phyloP scores from a whole-genome alignment of 2,329 filamentous ascomycete species.

The Colletotrichum sojae region DNA sequence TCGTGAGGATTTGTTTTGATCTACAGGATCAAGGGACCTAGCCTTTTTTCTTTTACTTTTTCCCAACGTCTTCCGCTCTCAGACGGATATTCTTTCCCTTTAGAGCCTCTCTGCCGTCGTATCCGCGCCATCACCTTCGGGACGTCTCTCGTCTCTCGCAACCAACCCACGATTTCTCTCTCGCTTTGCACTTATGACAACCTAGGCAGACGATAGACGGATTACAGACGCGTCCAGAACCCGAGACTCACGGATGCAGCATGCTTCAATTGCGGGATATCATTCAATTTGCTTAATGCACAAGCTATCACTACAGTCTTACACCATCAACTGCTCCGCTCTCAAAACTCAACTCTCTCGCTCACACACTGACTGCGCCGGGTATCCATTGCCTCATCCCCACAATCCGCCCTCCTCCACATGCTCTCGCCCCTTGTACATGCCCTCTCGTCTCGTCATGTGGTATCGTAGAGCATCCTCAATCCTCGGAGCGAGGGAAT shows the following conservation, averaged over 20 bases:
- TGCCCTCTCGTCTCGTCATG: constrained; percentile 1
- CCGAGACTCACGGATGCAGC: too few species aligned
- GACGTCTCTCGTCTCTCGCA: not conserved
- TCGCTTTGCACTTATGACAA: not conserved
- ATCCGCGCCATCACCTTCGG: not conserved
- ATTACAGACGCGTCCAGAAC: too few species aligned
- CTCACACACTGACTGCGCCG: constrained; percentile 1
- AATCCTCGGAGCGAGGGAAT: not conserved
- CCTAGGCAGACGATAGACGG: too few species aligned
- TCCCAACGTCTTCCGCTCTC: too few species aligned
- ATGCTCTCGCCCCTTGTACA: not conserved
- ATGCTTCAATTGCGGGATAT: not conserved
- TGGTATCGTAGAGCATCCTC: constrained; percentile 6
- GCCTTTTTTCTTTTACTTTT: not conserved
- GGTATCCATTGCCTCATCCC: constrained; percentile 30
- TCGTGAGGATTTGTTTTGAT: not conserved
- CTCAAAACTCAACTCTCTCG: not conserved
- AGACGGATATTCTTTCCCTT: constrained; percentile 5
- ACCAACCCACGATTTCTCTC: not conserved
- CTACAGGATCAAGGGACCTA: not conserved
- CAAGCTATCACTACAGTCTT: constrained; percentile 7
- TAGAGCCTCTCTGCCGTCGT: not conserved
- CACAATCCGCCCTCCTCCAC: constrained; percentile 1
- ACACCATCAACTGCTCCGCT: not conserved
- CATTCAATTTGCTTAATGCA: constrained; percentile 6